These are phyloP conservation scores for Saccharum spontaneum DNA, from an alignment of 176 grass and related monocot genomes.

Conservation along the genomic window DNA sequence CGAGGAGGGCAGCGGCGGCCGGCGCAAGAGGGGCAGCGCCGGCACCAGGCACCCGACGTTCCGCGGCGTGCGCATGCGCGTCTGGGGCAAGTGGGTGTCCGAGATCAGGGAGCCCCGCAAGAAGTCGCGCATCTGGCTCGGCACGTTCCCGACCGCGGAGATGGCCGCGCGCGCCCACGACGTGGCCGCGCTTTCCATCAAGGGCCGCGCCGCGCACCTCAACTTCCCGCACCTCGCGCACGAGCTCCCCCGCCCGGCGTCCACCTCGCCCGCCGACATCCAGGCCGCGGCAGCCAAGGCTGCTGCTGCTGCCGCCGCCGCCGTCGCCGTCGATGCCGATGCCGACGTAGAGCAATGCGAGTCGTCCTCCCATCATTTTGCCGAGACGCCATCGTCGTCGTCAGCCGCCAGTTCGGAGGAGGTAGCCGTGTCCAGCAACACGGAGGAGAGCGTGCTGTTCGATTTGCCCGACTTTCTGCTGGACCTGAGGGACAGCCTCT, in stretches of 20 bases:
- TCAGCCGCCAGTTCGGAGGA: slow-evolving; percentile 1
- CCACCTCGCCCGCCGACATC: slow-evolving; percentile 45
- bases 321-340: not conserved
- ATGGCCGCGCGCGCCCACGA: slow-evolving; percentile 75
- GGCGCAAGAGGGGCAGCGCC: slow-evolving; percentile 25
- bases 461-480: slow-evolving; percentile 55
- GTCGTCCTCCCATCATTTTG: not conserved
- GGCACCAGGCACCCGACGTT: slow-evolving; percentile 49
- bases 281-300: slow-evolving; percentile 46
- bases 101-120: slow-evolving; percentile 71
- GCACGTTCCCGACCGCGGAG: slow-evolving; percentile 62
- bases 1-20: not conserved
- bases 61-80: slow-evolving; percentile 61
- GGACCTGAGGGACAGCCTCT: slow-evolving; percentile 51
- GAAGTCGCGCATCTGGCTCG: slow-evolving; percentile 79
- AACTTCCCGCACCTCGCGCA: slow-evolving; percentile 57
- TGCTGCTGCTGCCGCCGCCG: not conserved
- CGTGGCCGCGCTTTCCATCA: slow-evolving; percentile 60
- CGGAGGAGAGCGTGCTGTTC: slow-evolving; percentile 47
- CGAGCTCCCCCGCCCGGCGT: slow-evolving; percentile 42
- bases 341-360: slow-evolving; percentile 6
- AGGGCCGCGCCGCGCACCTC: slow-evolving; percentile 57
- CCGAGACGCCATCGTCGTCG: not conserved
- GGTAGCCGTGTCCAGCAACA: not conserved
- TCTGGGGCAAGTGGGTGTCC: slow-evolving; percentile 74